These are phyloP conservation scores for Styphnolobium japonicum DNA, from an alignment of 306 rosid species.

Conservation along the genomic window DNA sequence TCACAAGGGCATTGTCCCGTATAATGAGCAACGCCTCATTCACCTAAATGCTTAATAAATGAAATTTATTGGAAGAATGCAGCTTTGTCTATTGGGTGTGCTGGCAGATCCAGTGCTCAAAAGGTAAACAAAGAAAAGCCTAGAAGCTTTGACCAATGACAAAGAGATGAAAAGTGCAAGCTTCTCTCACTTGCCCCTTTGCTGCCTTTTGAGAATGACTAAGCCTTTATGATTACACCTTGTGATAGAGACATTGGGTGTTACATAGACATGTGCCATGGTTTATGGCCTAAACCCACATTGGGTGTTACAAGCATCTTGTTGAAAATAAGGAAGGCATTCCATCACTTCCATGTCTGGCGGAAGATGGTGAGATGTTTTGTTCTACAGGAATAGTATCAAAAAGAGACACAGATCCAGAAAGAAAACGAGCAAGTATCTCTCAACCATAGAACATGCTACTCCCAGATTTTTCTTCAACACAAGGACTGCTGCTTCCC, in stretches of 20 bases:
- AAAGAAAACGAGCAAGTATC: conserved; percentile 20
- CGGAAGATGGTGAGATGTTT: not conserved
- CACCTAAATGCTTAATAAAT: not conserved
- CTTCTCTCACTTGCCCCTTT: not conserved
- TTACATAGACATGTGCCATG: conserved; percentile 14
- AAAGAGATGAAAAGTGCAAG: not conserved
- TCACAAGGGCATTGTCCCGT: conserved; percentile 7
- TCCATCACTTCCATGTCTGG: conserved; percentile 18
- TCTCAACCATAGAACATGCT: conserved; percentile 31
- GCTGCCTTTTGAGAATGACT: conserved; percentile 22
- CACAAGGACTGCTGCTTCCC: not conserved
- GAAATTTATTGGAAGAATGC: not conserved
- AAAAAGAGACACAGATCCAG: not conserved
- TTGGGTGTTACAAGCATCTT: not conserved
- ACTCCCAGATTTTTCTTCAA: not conserved
- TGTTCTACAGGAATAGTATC: not conserved
- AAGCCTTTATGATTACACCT: not conserved
- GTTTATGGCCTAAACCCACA: conserved; percentile 9
- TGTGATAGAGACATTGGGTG: conserved; percentile 9
- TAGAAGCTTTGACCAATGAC: not conserved
- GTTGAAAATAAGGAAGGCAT: conserved; percentile 1
- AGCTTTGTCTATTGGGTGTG: conserved; percentile 17
- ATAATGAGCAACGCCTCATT: not conserved
- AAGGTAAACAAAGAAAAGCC: not conserved
- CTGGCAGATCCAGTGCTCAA: conserved; percentile 12